These are phyloP conservation scores for Groenewaldozyma salmanticensis DNA, from an alignment of 805 yeast genomes.

Conservation along the genomic window DNA sequence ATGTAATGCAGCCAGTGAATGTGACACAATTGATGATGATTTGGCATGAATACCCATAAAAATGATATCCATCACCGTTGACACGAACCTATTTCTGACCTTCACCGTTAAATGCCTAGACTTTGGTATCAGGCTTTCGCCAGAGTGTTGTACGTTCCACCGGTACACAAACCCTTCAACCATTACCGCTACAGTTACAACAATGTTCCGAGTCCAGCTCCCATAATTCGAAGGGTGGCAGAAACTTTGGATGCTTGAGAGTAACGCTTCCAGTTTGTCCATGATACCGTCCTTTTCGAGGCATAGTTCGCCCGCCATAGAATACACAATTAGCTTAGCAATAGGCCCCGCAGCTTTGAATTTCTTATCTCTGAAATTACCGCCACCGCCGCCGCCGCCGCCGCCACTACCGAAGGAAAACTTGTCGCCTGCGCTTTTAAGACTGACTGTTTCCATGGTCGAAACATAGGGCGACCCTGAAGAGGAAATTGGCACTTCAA, in stretches of 20 bases:
- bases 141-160: conserved; percentile 27
- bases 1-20: conserved; percentile 50
- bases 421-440: conserved; percentile 12
- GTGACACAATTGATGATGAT: conserved; percentile 42
- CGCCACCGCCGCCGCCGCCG: too few species aligned
- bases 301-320: conserved; percentile 41
- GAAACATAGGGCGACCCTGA: conserved; percentile 33
- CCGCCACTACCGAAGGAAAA: neutral
- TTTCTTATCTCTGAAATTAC: conserved; percentile 8
- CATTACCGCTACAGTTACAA: conserved; percentile 54
- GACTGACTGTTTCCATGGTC: conserved; percentile 19
- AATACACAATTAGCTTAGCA: conserved; percentile 49
- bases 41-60: conserved; percentile 75
- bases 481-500: conserved; percentile 40
- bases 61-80: conserved; percentile 45
- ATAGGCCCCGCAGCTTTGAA: conserved; percentile 27
- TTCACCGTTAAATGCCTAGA: conserved; percentile 14
- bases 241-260: conserved; percentile 69
- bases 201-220: conserved; percentile 66
- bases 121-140: conserved; percentile 22
- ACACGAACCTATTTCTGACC: conserved; percentile 36
- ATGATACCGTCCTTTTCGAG: conserved; percentile 38
- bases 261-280: conserved; percentile 41
- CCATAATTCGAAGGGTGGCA: conserved; percentile 93
- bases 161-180: conserved; percentile 30